Conservation (phyloP, 257 asterid genomes). For the Galeopsis tetrahit region DNA sequence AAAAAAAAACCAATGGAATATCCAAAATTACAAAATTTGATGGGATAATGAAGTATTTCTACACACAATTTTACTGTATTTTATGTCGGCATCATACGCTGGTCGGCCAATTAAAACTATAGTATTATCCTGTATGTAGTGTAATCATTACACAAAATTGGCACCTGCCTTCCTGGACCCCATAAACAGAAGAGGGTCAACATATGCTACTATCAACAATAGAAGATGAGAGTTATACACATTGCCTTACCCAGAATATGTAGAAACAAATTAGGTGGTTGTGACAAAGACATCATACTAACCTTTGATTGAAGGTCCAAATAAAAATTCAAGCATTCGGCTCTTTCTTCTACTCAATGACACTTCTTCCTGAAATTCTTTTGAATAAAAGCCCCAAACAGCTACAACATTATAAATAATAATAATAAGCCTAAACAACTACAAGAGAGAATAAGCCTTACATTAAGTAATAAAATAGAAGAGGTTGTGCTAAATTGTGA, state of each 20-base stretch:
- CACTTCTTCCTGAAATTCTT: not conserved
- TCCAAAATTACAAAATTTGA: no score
- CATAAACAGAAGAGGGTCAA: not conserved
- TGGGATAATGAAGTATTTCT: no score
- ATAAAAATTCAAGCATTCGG: not conserved
- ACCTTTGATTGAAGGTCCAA: conserved; percentile 28
- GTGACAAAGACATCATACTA: conserved; percentile 41
- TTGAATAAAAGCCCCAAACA: not conserved
- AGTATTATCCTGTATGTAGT: not conserved
- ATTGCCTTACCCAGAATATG: not conserved
- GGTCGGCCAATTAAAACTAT: not conserved
- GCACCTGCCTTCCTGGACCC: not conserved
- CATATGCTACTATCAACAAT: not conserved
- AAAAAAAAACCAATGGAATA: no score
- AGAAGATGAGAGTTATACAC: not conserved
- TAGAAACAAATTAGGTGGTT: conserved; percentile 30
- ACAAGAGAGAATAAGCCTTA: not conserved
- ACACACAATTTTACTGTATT: no score
- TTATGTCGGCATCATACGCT: not conserved
- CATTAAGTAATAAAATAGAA: not conserved
- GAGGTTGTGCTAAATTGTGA: not conserved
- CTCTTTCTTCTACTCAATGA: not conserved
- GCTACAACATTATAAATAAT: not conserved
- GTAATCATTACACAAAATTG: not conserved
- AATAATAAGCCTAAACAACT: not conserved